phyloP scores from a whole-genome alignment of 139 green algal species.

The Asterochloris erici region DNA sequence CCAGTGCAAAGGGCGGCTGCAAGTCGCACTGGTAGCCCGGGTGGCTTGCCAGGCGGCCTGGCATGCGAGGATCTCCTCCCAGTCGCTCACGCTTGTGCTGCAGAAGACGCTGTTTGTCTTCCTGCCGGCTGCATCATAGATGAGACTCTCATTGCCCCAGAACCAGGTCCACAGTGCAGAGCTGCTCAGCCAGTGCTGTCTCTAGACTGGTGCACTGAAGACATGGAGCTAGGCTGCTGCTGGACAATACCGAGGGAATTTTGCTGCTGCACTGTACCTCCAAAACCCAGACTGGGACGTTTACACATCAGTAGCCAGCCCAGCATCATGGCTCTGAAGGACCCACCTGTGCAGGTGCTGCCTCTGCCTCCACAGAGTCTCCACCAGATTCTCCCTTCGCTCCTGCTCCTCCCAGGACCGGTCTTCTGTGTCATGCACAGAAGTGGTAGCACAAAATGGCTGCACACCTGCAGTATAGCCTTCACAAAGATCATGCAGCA shows the following conservation, averaged over 20 bases:
- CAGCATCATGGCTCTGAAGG: neutral
- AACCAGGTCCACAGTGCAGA: neutral
- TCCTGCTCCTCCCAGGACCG: slow-evolving; percentile 9
- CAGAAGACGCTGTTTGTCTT: slow-evolving; percentile 1
- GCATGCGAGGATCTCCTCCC: slow-evolving; percentile 5
- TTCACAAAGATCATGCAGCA: neutral
- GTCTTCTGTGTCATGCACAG: neutral
- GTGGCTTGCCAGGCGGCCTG: neutral
- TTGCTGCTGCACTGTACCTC: neutral
- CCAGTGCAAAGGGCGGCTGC: slow-evolving; percentile 8
- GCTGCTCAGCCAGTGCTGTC: neutral
- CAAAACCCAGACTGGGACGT: neutral
- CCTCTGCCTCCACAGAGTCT: neutral
- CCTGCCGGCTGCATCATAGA: neutral
- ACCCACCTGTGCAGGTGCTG: neutral
- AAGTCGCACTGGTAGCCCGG: slow-evolving; percentile 1
- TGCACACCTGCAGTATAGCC: no score
- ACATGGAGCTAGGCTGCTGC: neutral
- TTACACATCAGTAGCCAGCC: neutral
- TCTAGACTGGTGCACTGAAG: neutral
- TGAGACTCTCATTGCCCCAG: neutral
- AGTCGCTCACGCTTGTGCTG: slow-evolving; percentile 1
- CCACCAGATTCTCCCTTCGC: neutral
- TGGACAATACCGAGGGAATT: neutral
- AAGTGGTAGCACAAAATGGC: no score